Percentiles rank a stretch among this genome's conserved stretches.
phyloP scores from a whole-genome alignment of 1,139 yeast genomes.

The Debaryomycetaceae sp. region DNA sequence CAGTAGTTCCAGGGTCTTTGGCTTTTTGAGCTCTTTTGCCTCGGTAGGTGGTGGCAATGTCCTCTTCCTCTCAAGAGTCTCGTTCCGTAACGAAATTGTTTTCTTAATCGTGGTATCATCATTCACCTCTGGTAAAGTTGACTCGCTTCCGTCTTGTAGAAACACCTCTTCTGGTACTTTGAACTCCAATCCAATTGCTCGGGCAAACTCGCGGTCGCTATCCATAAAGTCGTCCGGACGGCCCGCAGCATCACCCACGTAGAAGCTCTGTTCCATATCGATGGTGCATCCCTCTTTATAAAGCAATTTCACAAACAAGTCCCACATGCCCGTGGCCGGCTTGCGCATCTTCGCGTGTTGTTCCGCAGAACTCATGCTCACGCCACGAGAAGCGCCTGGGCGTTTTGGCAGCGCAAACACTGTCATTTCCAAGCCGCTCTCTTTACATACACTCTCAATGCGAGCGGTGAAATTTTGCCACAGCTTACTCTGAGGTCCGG shows the following conservation, averaged over 20 bases:
- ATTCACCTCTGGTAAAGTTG: no score
- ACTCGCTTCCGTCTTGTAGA: no score
- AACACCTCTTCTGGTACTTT: constrained; percentile 58
- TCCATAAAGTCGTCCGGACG: constrained; percentile 66
- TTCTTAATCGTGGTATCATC: no score
- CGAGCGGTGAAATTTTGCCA: constrained; percentile 35
- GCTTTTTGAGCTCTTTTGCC: no score
- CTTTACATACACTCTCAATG: constrained; percentile 15
- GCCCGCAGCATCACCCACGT: constrained; percentile 97
- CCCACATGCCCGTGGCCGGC: constrained; percentile 70
- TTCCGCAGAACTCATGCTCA: constrained; percentile 16
- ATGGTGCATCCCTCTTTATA: constrained; percentile 11
- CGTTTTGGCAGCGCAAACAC: constrained; percentile 57
- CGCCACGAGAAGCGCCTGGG: constrained; percentile 21
- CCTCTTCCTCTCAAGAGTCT: no score
- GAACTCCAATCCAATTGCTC: constrained; percentile 40
- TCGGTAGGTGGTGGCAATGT: no score
- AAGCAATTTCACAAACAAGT: constrained; percentile 31
- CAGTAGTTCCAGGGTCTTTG: no score
- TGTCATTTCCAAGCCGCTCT: constrained; percentile 20
- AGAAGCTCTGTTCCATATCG: constrained; percentile 40
- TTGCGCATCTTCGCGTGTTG: constrained; percentile 46
- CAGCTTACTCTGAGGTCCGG: constrained; percentile 36
- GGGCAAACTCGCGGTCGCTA: constrained; percentile 63
- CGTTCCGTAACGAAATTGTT: no score